A percentile compares a stretch with the other conserved stretches of the same genome.
These are phyloP conservation scores for Tolypocladium ovalisporum DNA, from an alignment of 2,329 filamentous ascomycete species.

Conservation along the genomic window DNA sequence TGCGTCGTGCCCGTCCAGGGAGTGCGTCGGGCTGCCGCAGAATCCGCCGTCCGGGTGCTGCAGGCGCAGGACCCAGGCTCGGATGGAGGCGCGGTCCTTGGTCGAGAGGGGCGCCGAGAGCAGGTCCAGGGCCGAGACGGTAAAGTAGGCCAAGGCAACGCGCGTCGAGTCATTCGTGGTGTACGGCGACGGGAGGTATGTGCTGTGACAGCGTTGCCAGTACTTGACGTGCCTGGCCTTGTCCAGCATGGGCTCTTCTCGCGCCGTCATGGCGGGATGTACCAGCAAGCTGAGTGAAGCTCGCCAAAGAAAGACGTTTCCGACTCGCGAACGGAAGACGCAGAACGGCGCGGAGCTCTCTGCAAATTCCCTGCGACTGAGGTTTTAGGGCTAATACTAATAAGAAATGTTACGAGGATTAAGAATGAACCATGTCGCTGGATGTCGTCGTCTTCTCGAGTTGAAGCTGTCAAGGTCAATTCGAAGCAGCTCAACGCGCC, in stretches of 20 bases:
- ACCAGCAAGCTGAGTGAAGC: neutral
- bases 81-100: conserved; percentile 32
- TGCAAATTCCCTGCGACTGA: no score
- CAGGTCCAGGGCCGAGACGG: conserved; percentile 73
- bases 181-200: conserved; percentile 71
- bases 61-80: conserved; percentile 75
- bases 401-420: no score
- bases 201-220: conserved; percentile 81
- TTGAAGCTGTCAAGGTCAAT: neutral
- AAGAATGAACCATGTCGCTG: no score
- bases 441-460: no score
- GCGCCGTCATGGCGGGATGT: neutral
- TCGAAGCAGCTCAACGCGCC: neutral
- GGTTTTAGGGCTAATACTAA: no score
- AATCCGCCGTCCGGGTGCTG: conserved; percentile 85
- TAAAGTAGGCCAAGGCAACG: conserved; percentile 84
- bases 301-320: neutral
- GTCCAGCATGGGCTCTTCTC: conserved; percentile 29
- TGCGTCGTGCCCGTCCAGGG: conserved; percentile 27
- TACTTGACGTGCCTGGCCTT: conserved; percentile 71
- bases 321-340: neutral
- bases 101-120: conserved; percentile 51
- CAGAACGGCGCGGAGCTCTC: no score
- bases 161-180: conserved; percentile 84
- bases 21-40: conserved; percentile 68